These are phyloP conservation scores for Aspergillus sclerotiicarbonarius DNA, from an alignment of 495 filamentous ascomycete species.

Conservation along the genomic window DNA sequence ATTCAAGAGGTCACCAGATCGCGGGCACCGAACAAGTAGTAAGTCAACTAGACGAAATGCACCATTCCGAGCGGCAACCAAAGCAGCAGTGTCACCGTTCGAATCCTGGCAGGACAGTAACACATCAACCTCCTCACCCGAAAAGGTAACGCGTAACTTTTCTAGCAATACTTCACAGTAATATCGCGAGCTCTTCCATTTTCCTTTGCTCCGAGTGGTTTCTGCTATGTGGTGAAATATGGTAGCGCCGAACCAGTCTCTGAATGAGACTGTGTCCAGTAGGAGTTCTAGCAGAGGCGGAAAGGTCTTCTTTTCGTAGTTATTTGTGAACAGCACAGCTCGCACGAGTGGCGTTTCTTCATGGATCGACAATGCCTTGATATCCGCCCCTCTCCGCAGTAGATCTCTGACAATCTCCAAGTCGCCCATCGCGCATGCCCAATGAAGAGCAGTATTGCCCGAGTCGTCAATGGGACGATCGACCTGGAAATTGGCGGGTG, in stretches of 20 bases:
- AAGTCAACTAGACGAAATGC: slow-evolving; percentile 45
- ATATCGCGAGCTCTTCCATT: slow-evolving; percentile 80
- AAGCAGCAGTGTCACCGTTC: slow-evolving; percentile 83
- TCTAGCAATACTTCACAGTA: slow-evolving; percentile 90
- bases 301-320: slow-evolving; percentile 86
- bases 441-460: slow-evolving; percentile 86
- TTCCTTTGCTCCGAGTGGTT: slow-evolving; percentile 74
- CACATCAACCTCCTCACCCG: slow-evolving; percentile 67
- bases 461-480: slow-evolving; percentile 88
- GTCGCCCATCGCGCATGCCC: slow-evolving; percentile 98
- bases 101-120: slow-evolving; percentile 70
- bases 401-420: slow-evolving; percentile 84
- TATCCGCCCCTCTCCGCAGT: slow-evolving; percentile 68
- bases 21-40: slow-evolving; percentile 53
- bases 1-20: slow-evolving; percentile 80
- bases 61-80: slow-evolving; percentile 75
- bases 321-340: slow-evolving; percentile 94
- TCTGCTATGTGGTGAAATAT: slow-evolving; percentile 91
- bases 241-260: slow-evolving; percentile 75
- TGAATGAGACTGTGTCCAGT: slow-evolving; percentile 66
- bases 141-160: slow-evolving; percentile 67
- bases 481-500: slow-evolving; percentile 78
- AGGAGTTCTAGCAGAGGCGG: slow-evolving; percentile 76
- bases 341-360: slow-evolving; percentile 94
- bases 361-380: slow-evolving; percentile 63